These are phyloP conservation scores for Sedum album DNA, from an alignment of 164 flowering plant species.

Conservation along the genomic window DNA sequence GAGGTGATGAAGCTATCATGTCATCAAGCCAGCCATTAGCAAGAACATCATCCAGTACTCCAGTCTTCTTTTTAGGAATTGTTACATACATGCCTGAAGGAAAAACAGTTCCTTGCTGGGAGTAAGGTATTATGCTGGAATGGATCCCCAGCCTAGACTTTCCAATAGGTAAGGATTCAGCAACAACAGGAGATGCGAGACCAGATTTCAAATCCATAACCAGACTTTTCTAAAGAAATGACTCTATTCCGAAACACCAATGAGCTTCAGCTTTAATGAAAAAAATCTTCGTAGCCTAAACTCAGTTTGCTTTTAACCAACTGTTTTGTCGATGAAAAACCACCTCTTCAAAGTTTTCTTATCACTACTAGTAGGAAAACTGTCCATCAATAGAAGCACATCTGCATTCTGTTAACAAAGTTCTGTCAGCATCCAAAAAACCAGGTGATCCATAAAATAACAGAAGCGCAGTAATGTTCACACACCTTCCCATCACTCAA, in stretches of 20 bases:
- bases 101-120: constrained; percentile 25
- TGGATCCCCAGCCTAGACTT: constrained; percentile 61
- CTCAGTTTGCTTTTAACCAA: constrained; percentile 23
- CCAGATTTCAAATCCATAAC: constrained; percentile 42
- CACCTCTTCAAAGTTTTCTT: constrained; percentile 57
- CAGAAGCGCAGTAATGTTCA: not conserved
- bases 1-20: constrained; percentile 75
- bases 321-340: constrained; percentile 64
- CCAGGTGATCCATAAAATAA: no score
- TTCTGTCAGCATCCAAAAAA: not conserved
- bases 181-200: constrained; percentile 57
- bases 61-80: constrained; percentile 46
- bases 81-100: constrained; percentile 25
- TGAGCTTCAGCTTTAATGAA: not conserved
- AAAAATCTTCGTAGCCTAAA: not conserved
- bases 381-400: constrained; percentile 46
- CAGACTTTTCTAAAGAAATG: not conserved
- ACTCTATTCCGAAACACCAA: not conserved
- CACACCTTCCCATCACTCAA: not conserved
- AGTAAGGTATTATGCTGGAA: constrained; percentile 36
- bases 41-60: constrained; percentile 50
- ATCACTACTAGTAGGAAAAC: constrained; percentile 38
- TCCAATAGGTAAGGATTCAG: constrained; percentile 55
- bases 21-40: constrained; percentile 70
- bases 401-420: constrained; percentile 27